Evolutionary conservation across 768 basidiomycete genomes (phyloP), one percentile per base, ranked within the genome.

Genomic region (Tricholoma furcatifolium): DNA sequence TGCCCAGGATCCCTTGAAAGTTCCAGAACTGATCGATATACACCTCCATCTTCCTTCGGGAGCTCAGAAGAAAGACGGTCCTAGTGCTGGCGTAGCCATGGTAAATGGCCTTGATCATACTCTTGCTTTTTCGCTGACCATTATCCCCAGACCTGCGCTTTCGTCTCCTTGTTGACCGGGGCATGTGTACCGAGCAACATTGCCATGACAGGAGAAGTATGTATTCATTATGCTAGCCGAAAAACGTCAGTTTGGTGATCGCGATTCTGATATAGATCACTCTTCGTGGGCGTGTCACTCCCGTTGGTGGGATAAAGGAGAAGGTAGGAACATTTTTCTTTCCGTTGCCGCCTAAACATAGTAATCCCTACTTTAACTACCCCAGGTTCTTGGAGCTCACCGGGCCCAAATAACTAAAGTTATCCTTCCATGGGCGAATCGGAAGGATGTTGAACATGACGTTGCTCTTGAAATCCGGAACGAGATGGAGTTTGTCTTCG

Each of bases 31-130:
- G 18, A 80, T 93, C 42, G 93, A 98, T 63, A 72, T 98, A 9
- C 94, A 98, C 61, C 71, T 94, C 14, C 94, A 97, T 64, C 74
- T 96, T 8, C 95, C 94, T 1, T 80, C 89, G 1, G 95, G 94
- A 0, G 89, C 92, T 2, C 88, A 93, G 68, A 92, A 86, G 79
- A 97, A 96, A 72, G 93, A 96, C 62, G 93, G 94, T 0, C 93
- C 93, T 0, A 91, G 88, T 62, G 93, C 93, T 0, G 93, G 93
- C 2, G 77, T 95, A 20, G 90, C 91, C 1, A 93, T 95, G 83
- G 89, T 91, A 55, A 53, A 75, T 63, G 42, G 14, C 43, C 32
- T 27, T 6, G 14, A 41, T 15, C 7, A 24, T n/a, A 10, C 11
- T 41, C 7, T 30, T 7, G 6, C 12, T 14, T 27, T 10, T n/a